Evolutionary conservation across 129 eudicot genomes (phyloP).

Genomic region (Glebionis coronaria): DNA sequence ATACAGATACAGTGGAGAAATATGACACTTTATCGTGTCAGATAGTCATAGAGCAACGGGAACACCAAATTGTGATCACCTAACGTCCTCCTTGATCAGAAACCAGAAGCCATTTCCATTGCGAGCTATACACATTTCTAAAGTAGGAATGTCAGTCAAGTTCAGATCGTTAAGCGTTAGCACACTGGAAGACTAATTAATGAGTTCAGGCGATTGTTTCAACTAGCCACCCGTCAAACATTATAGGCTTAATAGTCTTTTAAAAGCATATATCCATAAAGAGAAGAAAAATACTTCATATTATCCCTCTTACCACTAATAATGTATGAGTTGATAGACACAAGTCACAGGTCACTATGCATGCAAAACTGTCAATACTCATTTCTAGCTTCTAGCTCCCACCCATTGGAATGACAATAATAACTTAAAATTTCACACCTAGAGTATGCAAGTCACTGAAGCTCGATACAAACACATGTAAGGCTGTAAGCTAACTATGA

Average conservation of each 20-base stretch:
- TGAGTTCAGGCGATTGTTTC: background rate
- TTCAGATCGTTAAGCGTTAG: conserved; percentile 5
- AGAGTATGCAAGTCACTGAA: background rate
- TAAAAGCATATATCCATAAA: too few relatives aligned
- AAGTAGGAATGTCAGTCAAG: background rate
- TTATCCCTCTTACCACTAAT: background rate
- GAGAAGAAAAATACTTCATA: background rate
- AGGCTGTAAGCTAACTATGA: too few relatives aligned
- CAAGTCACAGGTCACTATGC: background rate
- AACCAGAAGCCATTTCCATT: background rate
- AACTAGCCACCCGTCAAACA: background rate
- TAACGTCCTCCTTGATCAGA: background rate
- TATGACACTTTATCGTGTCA: background rate
- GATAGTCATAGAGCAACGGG: background rate
- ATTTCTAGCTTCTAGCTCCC: background rate
- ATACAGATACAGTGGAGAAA: background rate
- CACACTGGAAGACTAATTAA: background rate
- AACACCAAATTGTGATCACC: background rate
- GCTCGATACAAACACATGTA: background rate
- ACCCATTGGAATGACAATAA: background rate
- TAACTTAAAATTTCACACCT: background rate
- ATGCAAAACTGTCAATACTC: background rate
- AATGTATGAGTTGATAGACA: background rate
- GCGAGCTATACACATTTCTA: conserved; percentile 1
- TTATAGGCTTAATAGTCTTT: too few relatives aligned